Conservation (phyloP, 495 filamentous ascomycete genomes). For the Aspergillus biplanus region DNA sequence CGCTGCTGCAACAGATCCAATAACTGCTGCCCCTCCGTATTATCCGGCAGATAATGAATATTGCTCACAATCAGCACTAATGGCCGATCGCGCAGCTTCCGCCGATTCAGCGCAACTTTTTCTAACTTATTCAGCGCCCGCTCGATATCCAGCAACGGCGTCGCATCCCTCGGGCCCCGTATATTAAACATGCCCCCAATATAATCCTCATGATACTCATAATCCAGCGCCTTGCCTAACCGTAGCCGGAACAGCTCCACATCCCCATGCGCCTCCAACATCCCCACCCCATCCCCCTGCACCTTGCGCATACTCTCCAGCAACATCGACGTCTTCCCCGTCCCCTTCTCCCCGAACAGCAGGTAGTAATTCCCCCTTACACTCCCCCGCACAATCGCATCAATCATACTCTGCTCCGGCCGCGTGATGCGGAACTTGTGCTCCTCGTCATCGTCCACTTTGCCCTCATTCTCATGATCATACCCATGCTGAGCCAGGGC, state of each 20-base stretch:
- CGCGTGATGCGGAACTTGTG: conserved; percentile 6
- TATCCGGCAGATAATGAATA: conserved; percentile 84
- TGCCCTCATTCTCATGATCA: background rate
- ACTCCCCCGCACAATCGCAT: conserved; percentile 73
- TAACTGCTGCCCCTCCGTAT: conserved; percentile 87
- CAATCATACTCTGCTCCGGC: conserved; percentile 74
- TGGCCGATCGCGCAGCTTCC: conserved; percentile 60
- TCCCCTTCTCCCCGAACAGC: conserved; percentile 93
- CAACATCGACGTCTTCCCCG: conserved; percentile 96
- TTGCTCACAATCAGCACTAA: conserved; percentile 88
- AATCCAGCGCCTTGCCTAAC: conserved; percentile 90
- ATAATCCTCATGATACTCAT: conserved; percentile 85
- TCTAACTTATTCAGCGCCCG: conserved; percentile 96
- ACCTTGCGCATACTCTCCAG: conserved; percentile 91
- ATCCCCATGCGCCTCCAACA: conserved; percentile 96
- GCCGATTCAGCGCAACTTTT: conserved; percentile 82
- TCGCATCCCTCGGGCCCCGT: conserved; percentile 89
- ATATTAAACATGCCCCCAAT: conserved; percentile 97
- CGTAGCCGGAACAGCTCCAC: conserved; percentile 92
- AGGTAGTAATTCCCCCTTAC: conserved; percentile 83
- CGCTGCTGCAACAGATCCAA: conserved; percentile 96
- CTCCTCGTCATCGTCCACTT: background rate
- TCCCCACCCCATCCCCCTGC: conserved; percentile 80
- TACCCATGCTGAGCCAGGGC: conserved; percentile 55
- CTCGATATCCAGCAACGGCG: conserved; percentile 90